A percentile compares a stretch with the other conserved stretches of the same genome.
These are phyloP conservation scores for Bruguiera sexangula DNA, from an alignment of 345 rosid species.

Conservation along the genomic window DNA sequence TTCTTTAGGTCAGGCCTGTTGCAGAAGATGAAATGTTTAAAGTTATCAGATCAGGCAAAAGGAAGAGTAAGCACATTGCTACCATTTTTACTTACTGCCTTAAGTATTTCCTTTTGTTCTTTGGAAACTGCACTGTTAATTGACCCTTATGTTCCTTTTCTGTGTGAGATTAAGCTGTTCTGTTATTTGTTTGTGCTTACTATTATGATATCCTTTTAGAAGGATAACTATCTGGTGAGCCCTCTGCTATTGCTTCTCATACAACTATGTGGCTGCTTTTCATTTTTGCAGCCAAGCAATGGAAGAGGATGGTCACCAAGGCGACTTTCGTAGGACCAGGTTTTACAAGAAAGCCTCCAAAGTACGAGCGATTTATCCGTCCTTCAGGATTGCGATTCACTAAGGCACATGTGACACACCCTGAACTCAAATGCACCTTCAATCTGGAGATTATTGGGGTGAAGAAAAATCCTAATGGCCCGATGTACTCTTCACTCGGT, in stretches of 20 bases:
- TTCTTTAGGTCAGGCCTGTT: slow-evolving; percentile 83
- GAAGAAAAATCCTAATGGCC: slow-evolving; percentile 92
- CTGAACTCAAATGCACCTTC: slow-evolving; percentile 85
- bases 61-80: slow-evolving; percentile 60
- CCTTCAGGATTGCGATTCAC: slow-evolving; percentile 85
- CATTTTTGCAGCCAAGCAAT: slow-evolving; percentile 67
- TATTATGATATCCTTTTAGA: too few relatives aligned
- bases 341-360: slow-evolving; percentile 93
- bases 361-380: slow-evolving; percentile 91
- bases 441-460: slow-evolving; percentile 79
- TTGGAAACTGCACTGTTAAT: not conserved
- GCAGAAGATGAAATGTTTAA: slow-evolving; percentile 99
- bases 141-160: not conserved
- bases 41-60: slow-evolving; percentile 81
- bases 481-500: slow-evolving; percentile 89
- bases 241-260: not conserved
- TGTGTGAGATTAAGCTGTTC: too few relatives aligned
- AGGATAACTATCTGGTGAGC: too few relatives aligned
- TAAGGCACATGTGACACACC: slow-evolving; percentile 94
- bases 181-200: too few relatives aligned
- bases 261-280: too few relatives aligned
- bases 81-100: too few relatives aligned
- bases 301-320: slow-evolving; percentile 97
- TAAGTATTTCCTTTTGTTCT: too few relatives aligned
- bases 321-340: slow-evolving; percentile 87